Conservation (phyloP, 2,329 filamentous ascomycete genomes). For the Neofusicoccum ribis region DNA sequence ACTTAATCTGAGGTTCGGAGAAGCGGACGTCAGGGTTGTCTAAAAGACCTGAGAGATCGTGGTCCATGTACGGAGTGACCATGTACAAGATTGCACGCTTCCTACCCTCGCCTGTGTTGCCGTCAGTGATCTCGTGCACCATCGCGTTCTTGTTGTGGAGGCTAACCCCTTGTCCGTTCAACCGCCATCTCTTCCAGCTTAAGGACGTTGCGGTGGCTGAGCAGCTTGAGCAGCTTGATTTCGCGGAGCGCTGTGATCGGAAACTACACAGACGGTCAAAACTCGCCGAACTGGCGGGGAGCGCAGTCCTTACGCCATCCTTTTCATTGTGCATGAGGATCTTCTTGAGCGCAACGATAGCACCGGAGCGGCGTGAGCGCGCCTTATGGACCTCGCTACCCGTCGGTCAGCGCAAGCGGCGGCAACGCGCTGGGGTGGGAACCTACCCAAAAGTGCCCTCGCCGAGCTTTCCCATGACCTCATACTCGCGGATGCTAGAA, state of each 20-base stretch:
- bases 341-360: conserved; percentile 89
- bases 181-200: conserved; percentile 94
- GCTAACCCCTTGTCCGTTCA: conserved; percentile 65
- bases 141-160: conserved; percentile 42
- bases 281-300: conserved; percentile 16
- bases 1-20: conserved; percentile 90
- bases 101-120: conserved; percentile 51
- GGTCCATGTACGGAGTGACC: conserved; percentile 98
- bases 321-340: conserved; percentile 99
- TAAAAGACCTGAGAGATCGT: conserved; percentile 94
- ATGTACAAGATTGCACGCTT: conserved; percentile 88
- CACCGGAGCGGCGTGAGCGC: conserved; percentile 70
- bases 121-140: conserved; percentile 60
- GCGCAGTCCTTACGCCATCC: conserved; percentile 67
- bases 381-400: conserved; percentile 86
- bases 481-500: conserved; percentile 78
- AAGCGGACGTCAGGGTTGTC: conserved; percentile 92
- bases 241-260: conserved; percentile 97
- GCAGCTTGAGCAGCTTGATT: conserved; percentile 93
- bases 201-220: conserved; percentile 88
- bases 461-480: conserved; percentile 79
- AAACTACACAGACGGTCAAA: conserved; percentile 56
- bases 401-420: neutral
- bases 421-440: conserved; percentile 13
- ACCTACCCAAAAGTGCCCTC: conserved; percentile 90